Base-by-base conservation (phyloP, 352 stramenopile genomes). In the Pythium rhizo-oryzae region DNA sequence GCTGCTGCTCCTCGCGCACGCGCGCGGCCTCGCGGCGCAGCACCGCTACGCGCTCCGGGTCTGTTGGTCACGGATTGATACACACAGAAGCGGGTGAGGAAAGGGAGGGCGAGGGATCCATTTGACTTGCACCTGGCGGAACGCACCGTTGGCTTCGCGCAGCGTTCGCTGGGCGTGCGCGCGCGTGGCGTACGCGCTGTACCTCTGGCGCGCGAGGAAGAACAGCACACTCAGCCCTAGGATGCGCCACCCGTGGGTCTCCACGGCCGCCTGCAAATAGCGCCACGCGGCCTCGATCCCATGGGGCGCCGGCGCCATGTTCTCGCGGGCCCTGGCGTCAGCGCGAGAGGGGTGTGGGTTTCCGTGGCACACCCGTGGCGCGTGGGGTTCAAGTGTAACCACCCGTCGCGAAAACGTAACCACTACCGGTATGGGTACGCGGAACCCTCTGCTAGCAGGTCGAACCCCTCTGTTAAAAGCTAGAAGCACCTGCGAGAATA, bases 201-300 rank as follows among this genome's bases (percentile, higher is more conserved):
- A 80, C 47, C 74, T 75, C 30, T 66, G 44, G 8, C 70, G 65
- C 7, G 46, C 55, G 28, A 80, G 33, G 57, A 77, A 70, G 12
- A 81, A 46, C 16, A 84, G 52, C 21, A 82, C 52, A 8, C 67
- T 37, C 0, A 53, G 52, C 47, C 65, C 53, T 28, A 92, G 70
- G 51, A 91, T 58, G 64, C 74, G 78, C 82, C 81, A 91, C 30
- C 82, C 84, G 58, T 91, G 69, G 2, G 62, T 55, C 70, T 91
- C 84, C 6, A 92, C 57, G 52, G 71, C 23, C 19, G 8, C 43
- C 66, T 55, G 41, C 21, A 58, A 39, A 56, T 53, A 46, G 60
- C 37, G 44, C 62, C 67, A 74, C 21, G 39, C 50, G 5, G 21
- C 24, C 37, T 70, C 62, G 37, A 66, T 69, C 55, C 19, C 60